These are phyloP conservation scores for Boletus sp. DNA, from an alignment of 1,284 basidiomycete genomes.

Conservation along the genomic window DNA sequence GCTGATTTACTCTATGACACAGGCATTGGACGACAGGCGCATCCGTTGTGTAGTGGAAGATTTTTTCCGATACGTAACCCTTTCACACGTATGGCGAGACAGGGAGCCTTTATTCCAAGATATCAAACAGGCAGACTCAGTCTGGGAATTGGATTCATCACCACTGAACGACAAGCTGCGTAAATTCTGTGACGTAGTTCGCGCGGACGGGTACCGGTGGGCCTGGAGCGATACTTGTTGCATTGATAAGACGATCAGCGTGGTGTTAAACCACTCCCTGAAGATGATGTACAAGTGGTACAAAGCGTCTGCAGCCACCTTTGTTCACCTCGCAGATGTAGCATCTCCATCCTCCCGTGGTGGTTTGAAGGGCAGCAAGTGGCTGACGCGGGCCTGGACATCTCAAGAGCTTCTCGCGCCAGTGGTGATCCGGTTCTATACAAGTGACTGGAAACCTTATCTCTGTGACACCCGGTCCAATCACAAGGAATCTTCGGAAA, in stretches of 20 bases:
- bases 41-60: not conserved
- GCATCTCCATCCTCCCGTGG: too few relatives aligned
- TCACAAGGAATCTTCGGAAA: not conserved
- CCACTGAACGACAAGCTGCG: not conserved
- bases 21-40: not conserved
- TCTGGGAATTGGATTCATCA: not conserved
- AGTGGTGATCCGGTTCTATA: slow-evolving; percentile 15
- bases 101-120: slow-evolving; percentile 7
- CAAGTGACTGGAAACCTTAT: not conserved
- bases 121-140: not conserved
- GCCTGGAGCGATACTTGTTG: not conserved
- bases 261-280: not conserved
- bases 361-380: too few relatives aligned
- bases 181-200: slow-evolving; percentile 2
- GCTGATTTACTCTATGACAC: too few relatives aligned
- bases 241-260: slow-evolving; percentile 7
- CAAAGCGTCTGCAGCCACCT: not conserved
- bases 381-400: slow-evolving; percentile 20
- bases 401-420: slow-evolving; percentile 21
- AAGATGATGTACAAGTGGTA: slow-evolving; percentile 15
- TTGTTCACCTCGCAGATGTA: not conserved
- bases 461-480: not conserved
- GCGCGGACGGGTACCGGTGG: not conserved
- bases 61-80: slow-evolving; percentile 13
- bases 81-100: slow-evolving; percentile 13